Base-by-base conservation (phyloP, 1,139 yeast genomes). In the Blastobotrys raffinosifermentans region DNA sequence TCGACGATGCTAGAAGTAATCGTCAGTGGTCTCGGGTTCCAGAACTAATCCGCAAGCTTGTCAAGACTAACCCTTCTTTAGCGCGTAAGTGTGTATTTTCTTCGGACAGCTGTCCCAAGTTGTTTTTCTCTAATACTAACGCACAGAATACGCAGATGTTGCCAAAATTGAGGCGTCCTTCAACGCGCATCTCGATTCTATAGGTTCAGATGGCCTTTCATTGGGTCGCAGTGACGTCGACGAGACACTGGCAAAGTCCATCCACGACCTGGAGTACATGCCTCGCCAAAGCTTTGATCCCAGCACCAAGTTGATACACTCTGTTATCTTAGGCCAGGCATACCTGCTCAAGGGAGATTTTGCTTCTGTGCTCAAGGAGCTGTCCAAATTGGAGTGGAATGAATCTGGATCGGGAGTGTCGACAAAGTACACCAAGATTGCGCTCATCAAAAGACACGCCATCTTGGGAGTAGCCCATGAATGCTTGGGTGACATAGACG, bases 401-500 rank as follows among this genome's bases (percentile, higher is more conserved):
- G n/a, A n/a, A n/a, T n/a, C n/a, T n/a, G n/a, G n/a, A n/a, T n/a
- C n/a, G n/a, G n/a, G n/a, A n/a, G n/a, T n/a, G n/a, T n/a, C n/a
- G 14, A 23, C 42, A 26, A 37, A 33, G 19, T 55, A 54, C 36
- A 41, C 54, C 2, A 31, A 34, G 17, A 54, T 47, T 9, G 49
- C 45, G 2, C 38, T 37, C 2, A 36, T 50, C 30, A 53, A 53
- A 38, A 45, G 44, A 19, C 40, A 45, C 6, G 57, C 54, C 4
- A 41, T 56, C 19, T 41, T 55, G 15, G 61, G 55, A 5, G 39
- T 51, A 5, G 53, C 60, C 2, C 47, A 40, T 33, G 58, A 56
- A 37, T 43, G 41, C 3, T 29, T 39, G 5, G 47, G 46, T 8
- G 35, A 43, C 16, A 21, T 46, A 3, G 48, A 48, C n/a, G 38